phyloP scores from a whole-genome alignment of 2,329 filamentous ascomycete genomes.

The Aspergillus felis region DNA sequence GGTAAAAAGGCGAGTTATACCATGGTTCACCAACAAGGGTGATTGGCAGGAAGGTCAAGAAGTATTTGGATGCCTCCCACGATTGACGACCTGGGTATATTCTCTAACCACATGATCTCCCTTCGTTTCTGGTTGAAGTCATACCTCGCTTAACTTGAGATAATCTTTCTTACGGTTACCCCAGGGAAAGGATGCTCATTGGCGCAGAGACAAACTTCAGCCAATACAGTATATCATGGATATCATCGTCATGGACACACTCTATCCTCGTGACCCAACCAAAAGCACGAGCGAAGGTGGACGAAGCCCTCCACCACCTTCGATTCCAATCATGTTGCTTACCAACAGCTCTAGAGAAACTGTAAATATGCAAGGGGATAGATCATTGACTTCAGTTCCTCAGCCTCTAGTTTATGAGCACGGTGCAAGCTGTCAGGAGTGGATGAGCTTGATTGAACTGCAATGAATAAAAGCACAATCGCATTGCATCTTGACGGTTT shows the following conservation, averaged over 20 bases:
- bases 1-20: not conserved
- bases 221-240: not conserved
- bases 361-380: conserved; percentile 12
- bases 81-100: not conserved
- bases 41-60: not conserved
- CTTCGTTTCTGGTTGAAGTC: not conserved
- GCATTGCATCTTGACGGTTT: too few species aligned
- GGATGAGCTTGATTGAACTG: conserved; percentile 18
- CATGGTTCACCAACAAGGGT: not conserved
- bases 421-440: conserved; percentile 9
- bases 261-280: conserved; percentile 6
- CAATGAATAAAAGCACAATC: conserved; percentile 1
- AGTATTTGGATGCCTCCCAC: not conserved
- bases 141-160: not conserved
- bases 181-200: not conserved
- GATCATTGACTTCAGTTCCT: not conserved
- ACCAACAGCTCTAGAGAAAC: not conserved
- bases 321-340: not conserved
- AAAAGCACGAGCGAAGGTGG: conserved; percentile 7
- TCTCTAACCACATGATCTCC: not conserved
- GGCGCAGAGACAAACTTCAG: not conserved
- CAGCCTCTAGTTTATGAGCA: conserved; percentile 2
- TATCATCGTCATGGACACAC: not conserved
- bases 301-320: not conserved
- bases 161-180: not conserved